Evolutionary conservation across 192 early-diverging fungal genomes (phyloP).

Genomic region (Martensiomyces pterosporus): DNA sequence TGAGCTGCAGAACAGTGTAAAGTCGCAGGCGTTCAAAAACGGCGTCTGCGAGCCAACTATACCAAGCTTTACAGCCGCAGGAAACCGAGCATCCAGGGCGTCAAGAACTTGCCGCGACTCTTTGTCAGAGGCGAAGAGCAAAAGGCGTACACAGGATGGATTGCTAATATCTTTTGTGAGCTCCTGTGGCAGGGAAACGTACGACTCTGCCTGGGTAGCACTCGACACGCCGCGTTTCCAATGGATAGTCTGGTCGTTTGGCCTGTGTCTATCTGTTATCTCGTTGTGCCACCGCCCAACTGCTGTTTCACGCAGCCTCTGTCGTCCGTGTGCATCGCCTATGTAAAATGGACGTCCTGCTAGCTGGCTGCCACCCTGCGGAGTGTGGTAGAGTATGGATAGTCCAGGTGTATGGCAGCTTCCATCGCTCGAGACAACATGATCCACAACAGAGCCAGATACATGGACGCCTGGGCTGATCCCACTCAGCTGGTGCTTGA

Average conservation of each 20-base stretch:
- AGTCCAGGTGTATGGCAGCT: constrained; percentile 2
- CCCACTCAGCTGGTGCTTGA: constrained; percentile 1
- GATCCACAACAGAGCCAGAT: constrained; percentile 26
- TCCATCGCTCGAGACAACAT: not conserved
- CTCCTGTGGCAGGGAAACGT: constrained; percentile 23
- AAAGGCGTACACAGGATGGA: constrained; percentile 10
- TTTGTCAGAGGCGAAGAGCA: constrained; percentile 29
- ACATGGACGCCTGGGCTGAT: not conserved
- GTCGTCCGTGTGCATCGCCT: constrained; percentile 41
- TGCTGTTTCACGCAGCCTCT: constrained; percentile 35
- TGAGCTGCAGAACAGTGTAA: constrained; percentile 15
- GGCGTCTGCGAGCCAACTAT: constrained; percentile 39
- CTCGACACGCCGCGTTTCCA: constrained; percentile 20
- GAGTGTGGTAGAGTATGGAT: constrained; percentile 23
- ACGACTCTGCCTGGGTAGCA: constrained; percentile 27
- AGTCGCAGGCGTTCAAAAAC: constrained; percentile 37
- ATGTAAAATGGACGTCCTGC: constrained; percentile 25
- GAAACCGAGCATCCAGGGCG: constrained; percentile 26
- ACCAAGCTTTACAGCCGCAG: constrained; percentile 32
- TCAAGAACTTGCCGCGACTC: constrained; percentile 33
- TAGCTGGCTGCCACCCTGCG: constrained; percentile 1
- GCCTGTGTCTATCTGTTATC: constrained; percentile 16
- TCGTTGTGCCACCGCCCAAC: constrained; percentile 44
- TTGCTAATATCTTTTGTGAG: constrained; percentile 3
- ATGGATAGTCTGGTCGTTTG: not conserved